phyloP scores from a whole-genome alignment of 495 filamentous ascomycete species.

The Pyrenula massariospora region DNA sequence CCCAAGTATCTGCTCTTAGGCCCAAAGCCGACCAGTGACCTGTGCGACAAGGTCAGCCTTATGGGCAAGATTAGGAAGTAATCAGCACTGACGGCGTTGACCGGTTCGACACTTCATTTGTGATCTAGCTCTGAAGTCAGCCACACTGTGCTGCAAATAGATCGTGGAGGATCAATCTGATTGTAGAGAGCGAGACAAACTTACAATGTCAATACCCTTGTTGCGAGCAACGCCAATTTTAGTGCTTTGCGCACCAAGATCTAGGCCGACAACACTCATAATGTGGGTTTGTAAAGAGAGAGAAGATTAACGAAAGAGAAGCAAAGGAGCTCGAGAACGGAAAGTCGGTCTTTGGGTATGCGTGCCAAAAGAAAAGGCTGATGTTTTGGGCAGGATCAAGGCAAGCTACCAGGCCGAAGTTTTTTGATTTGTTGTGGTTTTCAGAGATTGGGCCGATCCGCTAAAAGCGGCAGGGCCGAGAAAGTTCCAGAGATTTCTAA shows the following conservation, averaged over 20 bases:
- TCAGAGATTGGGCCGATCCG: neutral
- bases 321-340: neutral
- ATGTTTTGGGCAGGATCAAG: constrained; percentile 1
- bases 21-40: constrained; percentile 88
- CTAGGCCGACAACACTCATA: constrained; percentile 78
- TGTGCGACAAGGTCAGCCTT: constrained; percentile 27
- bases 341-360: constrained; percentile 2
- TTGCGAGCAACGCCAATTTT: constrained; percentile 96
- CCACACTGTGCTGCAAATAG: too few relatives aligned
- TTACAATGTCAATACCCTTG: constrained; percentile 96
- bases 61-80: constrained; percentile 3
- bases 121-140: constrained; percentile 63
- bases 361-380: constrained; percentile 2
- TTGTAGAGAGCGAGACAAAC: constrained; percentile 27
- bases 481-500: neutral
- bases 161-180: neutral
- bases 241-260: constrained; percentile 95
- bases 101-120: constrained; percentile 98
- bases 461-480: too few relatives aligned
- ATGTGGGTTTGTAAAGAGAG: constrained; percentile 18
- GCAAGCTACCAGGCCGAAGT: too few relatives aligned
- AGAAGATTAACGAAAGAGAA: neutral
- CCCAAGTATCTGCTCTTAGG: constrained; percentile 87
- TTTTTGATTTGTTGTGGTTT: neutral
- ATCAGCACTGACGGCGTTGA: constrained; percentile 74